Percentiles rank a stretch among this genome's conserved stretches.
Evolutionary conservation across 176 grass and related monocot species (phyloP).

Genomic region (Lolium rigidum): DNA sequence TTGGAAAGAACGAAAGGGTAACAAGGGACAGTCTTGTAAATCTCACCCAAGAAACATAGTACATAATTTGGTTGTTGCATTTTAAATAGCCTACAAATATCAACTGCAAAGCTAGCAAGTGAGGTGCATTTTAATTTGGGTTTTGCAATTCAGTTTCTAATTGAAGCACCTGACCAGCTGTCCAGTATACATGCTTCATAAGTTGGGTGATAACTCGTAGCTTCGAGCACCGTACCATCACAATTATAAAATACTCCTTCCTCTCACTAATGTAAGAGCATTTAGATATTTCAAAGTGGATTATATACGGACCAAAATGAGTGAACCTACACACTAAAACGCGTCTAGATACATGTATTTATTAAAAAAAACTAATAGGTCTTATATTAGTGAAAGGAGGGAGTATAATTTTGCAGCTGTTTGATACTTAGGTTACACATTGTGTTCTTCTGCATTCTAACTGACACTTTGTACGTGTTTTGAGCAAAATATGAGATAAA

Average conservation of each 20-base stretch:
- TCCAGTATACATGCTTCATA: slow-evolving; percentile 6
- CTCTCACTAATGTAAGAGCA: too few relatives aligned
- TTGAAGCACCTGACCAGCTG: slow-evolving; percentile 6
- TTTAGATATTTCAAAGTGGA: too few relatives aligned
- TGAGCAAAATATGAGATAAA: slow-evolving; percentile 29
- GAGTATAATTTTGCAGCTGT: not conserved
- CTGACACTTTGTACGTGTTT: not conserved
- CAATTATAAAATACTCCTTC: not conserved
- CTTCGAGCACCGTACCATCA: not conserved
- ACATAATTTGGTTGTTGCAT: not conserved
- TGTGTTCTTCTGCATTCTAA: slow-evolving; percentile 3
- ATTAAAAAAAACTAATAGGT: too few relatives aligned
- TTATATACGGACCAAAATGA: too few relatives aligned
- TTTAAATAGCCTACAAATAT: slow-evolving; percentile 10
- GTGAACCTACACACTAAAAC: too few relatives aligned
- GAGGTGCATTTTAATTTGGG: slow-evolving; percentile 25
- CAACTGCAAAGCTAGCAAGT: not conserved
- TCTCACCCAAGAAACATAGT: slow-evolving; percentile 22
- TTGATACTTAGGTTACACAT: not conserved
- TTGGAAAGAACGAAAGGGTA: not conserved
- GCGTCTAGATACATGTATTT: too few relatives aligned
- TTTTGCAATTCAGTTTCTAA: slow-evolving; percentile 6
- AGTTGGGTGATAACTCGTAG: not conserved
- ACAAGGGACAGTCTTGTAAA: slow-evolving; percentile 14
- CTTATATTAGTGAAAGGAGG: too few relatives aligned